These are phyloP conservation scores for Neophaeococcomyces mojaviensis DNA, from an alignment of 2,329 filamentous ascomycete species.

Conservation along the genomic window DNA sequence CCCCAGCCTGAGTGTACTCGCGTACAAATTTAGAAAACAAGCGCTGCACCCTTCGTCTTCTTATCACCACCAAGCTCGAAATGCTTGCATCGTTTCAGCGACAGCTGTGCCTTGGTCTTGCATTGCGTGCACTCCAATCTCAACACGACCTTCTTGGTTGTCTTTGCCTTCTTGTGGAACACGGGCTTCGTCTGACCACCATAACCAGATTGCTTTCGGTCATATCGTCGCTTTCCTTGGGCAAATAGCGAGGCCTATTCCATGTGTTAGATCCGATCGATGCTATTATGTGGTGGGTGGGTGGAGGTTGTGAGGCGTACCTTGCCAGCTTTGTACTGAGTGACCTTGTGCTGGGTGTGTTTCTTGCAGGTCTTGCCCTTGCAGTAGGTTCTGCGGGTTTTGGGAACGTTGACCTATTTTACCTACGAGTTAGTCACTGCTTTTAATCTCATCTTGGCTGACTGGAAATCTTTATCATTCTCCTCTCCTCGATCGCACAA, in stretches of 20 bases:
- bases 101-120: slow-evolving; percentile 89
- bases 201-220: slow-evolving; percentile 98
- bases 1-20: too few relatives aligned
- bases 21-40: slow-evolving; percentile 99
- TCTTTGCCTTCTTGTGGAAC: slow-evolving; percentile 99
- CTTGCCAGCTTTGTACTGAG: slow-evolving; percentile 96
- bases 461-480: too few relatives aligned
- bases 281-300: slow-evolving; percentile 1
- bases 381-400: slow-evolving; percentile 96
- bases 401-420: slow-evolving; percentile 90
- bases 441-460: not conserved
- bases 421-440: slow-evolving; percentile 12
- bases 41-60: slow-evolving; percentile 99
- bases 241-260: slow-evolving; percentile 80
- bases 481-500: too few relatives aligned
- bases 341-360: slow-evolving; percentile 88
- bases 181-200: slow-evolving; percentile 99
- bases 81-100: slow-evolving; percentile 99
- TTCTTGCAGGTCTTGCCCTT: slow-evolving; percentile 92
- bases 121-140: slow-evolving; percentile 94
- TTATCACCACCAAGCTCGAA: slow-evolving; percentile 99
- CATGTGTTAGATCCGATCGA: not conserved
- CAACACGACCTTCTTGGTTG: slow-evolving; percentile 99
- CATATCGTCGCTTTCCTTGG: slow-evolving; percentile 99
- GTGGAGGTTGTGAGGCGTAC: slow-evolving; percentile 38